These are phyloP conservation scores for Boletus sensibilis DNA, from an alignment of 768 basidiomycete genomes.

Conservation along the genomic window DNA sequence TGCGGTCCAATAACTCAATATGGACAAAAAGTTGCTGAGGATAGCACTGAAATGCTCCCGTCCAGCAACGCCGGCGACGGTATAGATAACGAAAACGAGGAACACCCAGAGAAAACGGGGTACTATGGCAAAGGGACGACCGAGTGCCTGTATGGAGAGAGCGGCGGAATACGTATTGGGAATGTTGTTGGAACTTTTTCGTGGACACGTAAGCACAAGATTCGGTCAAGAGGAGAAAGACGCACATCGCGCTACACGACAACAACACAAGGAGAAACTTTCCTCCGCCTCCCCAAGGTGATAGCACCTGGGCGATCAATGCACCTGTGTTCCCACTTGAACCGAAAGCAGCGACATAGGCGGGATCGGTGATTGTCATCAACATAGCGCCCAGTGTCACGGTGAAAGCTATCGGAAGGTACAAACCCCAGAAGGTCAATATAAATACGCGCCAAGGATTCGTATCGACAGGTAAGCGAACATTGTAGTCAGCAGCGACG, in stretches of 20 bases:
- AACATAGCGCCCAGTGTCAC: slow-evolving; percentile 37
- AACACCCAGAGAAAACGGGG: slow-evolving; percentile 49
- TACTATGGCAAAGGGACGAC: slow-evolving; percentile 41
- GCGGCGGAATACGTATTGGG: slow-evolving; percentile 48
- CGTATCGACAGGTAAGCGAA: slow-evolving; percentile 45
- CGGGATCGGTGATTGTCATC: slow-evolving; percentile 41
- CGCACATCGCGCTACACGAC: slow-evolving; percentile 43
- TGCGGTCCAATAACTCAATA: slow-evolving; percentile 47
- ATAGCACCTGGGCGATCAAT: slow-evolving; percentile 42
- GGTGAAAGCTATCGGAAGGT: slow-evolving; percentile 45
- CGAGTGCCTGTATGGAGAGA: slow-evolving; percentile 45
- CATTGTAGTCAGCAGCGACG: slow-evolving; percentile 56
- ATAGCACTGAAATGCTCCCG: slow-evolving; percentile 46
- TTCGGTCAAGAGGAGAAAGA: not conserved
- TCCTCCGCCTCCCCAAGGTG: slow-evolving; percentile 44
- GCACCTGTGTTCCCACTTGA: slow-evolving; percentile 42
- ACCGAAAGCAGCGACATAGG: slow-evolving; percentile 41
- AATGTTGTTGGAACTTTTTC: slow-evolving; percentile 39
- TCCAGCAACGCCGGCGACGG: slow-evolving; percentile 41
- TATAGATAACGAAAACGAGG: slow-evolving; percentile 39
- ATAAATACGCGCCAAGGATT: slow-evolving; percentile 44
- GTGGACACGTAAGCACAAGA: not conserved
- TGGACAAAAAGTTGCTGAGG: slow-evolving; percentile 42
- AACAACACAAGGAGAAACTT: slow-evolving; percentile 44
- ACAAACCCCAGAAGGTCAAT: slow-evolving; percentile 51